Base-by-base conservation (phyloP, 768 basidiomycete species). In the Austroboletus eburneus region DNA sequence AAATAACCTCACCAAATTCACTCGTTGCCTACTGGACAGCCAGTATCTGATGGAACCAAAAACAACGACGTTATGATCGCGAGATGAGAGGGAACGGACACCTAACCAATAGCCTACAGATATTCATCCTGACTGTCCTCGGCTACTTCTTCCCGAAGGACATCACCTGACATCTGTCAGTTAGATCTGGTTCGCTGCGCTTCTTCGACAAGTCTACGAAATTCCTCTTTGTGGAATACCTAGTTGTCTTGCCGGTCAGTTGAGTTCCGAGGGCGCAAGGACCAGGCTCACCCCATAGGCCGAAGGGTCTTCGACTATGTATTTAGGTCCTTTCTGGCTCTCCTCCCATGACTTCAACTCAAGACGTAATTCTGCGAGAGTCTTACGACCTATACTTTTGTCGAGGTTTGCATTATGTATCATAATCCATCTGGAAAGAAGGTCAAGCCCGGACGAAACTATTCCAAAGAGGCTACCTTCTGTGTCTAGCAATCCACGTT, bases 321-420 rank as follows among this genome's bases (percentile, higher is more conserved):
- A 46, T 29, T 52, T 68, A 37, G 61, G 63, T 23, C 48, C 58
- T 50, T 73, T 77, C 42, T 64, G 71, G 45, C 63, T 69, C 45
- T 72, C 77, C 52, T 86, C 85, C 81, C 80, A 82, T 54, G 63
- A 66, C 52, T 69, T 75, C 57, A 87, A 57, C 27, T 85, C 83
- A 34, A 57, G 57, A 34, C 72, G 70, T 13, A 87, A 70, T 29
- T 76, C 74, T 1, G 59, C 49, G 45, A 70, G 61, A 16, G 69
- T 69, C 57, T 76, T 78, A 23, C 82, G 73, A 37, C 73, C 67
- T 16, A 54, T 42, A 17, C 72, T 71, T 52, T 75, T 76, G 65
- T 88, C 86, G 9, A 85, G 69, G 58, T 87, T 88, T 23, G 84
- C 78, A 50, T 88, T 88, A 54, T 74, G 81, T 34, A 83, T 59